Conservation (phyloP, 2,329 filamentous ascomycete species). For the Acrodontium crateriforme region DNA sequence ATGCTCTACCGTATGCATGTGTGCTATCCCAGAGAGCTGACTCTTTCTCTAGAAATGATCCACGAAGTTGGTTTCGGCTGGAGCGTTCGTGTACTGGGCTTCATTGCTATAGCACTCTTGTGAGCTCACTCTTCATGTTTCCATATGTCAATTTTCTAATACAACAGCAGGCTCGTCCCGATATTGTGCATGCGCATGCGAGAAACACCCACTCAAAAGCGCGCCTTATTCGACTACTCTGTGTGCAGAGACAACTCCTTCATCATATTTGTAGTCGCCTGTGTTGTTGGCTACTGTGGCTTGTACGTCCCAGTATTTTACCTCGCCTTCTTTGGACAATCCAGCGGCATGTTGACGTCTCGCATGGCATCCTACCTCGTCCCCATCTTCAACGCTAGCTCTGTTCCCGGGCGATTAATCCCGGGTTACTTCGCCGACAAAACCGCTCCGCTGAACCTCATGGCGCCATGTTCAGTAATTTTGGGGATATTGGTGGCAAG, state of each 20-base stretch:
- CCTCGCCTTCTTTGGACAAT: slow-evolving; percentile 1
- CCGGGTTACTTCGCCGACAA: slow-evolving; percentile 2
- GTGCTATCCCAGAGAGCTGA: too few relatives aligned
- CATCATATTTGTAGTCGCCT: slow-evolving; percentile 2
- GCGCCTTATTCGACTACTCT: neutral
- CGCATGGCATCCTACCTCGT: neutral
- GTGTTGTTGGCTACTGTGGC: slow-evolving; percentile 8
- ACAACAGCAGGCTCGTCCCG: slow-evolving; percentile 9
- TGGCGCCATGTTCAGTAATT: slow-evolving; percentile 1
- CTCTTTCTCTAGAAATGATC: too few relatives aligned
- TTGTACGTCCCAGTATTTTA: slow-evolving; percentile 4
- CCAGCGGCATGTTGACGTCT: neutral
- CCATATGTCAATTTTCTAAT: too few relatives aligned
- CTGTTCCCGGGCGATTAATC: slow-evolving; percentile 2
- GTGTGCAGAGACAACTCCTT: neutral
- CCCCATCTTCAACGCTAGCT: slow-evolving; percentile 2
- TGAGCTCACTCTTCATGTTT: too few relatives aligned
- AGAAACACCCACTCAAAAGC: neutral
- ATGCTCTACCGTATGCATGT: slow-evolving; percentile 23
- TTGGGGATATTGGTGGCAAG: neutral
- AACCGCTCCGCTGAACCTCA: slow-evolving; percentile 3
- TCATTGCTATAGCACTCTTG: slow-evolving; percentile 6
- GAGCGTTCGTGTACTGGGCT: slow-evolving; percentile 8
- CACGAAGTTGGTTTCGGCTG: slow-evolving; percentile 1
- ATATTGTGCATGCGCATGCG: slow-evolving; percentile 5